Conservation (phyloP, 805 yeast genomes). For the Barnettozyma pratensis region DNA sequence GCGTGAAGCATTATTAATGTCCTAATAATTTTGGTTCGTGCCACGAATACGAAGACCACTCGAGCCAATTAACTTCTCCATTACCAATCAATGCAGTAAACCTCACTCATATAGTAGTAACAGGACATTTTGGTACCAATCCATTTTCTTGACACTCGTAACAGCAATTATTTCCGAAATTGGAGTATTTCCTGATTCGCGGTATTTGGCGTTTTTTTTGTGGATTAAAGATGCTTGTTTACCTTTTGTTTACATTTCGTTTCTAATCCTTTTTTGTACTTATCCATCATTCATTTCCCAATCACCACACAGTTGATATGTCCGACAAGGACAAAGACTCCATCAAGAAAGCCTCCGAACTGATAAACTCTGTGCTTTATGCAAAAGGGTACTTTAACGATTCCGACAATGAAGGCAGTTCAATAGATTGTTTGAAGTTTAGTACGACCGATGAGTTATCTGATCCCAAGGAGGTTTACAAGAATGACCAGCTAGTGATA, state of each 20-base stretch:
- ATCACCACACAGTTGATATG: neutral
- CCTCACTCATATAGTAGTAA: too few species aligned
- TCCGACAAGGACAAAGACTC: constrained; percentile 5
- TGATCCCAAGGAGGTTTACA: neutral
- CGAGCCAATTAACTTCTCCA: too few species aligned
- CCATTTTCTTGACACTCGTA: too few species aligned
- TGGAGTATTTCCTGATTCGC: too few species aligned
- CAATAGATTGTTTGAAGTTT: constrained; percentile 1
- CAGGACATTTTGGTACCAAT: too few species aligned
- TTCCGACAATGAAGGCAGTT: neutral
- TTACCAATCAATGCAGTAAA: too few species aligned
- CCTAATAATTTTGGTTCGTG: neutral
- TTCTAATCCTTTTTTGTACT: too few species aligned
- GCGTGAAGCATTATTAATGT: too few species aligned
- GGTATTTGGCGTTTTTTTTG: too few species aligned
- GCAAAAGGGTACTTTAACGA: constrained; percentile 14
- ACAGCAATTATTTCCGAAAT: too few species aligned
- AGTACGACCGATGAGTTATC: constrained; percentile 2
- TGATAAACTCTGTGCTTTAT: constrained; percentile 10
- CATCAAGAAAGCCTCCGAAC: constrained; percentile 10
- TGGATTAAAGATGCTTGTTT: neutral
- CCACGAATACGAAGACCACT: too few species aligned
- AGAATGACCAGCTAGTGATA: constrained; percentile 11
- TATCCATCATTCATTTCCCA: neutral
- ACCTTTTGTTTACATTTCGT: neutral